phyloP scores from a whole-genome alignment of 2,329 filamentous ascomycete species.

The Zelopaecilomyces penicillatus region DNA sequence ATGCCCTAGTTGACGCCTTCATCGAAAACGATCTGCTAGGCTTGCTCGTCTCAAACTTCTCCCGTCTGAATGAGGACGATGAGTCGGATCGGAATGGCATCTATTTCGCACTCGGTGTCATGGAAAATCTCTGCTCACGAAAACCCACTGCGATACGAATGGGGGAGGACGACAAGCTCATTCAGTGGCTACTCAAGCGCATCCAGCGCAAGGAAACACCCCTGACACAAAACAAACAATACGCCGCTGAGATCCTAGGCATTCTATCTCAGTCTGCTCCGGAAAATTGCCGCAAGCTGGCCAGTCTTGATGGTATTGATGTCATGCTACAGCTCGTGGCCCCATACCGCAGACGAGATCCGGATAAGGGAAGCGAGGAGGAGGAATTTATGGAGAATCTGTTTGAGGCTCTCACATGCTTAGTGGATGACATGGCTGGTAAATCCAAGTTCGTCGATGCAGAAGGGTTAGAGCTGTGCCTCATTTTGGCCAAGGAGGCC shows the following conservation, averaged over 20 bases:
- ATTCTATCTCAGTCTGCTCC: constrained; percentile 74
- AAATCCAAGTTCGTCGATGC: constrained; percentile 79
- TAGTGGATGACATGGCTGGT: constrained; percentile 66
- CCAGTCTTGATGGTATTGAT: constrained; percentile 64
- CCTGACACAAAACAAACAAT: constrained; percentile 88
- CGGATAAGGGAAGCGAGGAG: constrained; percentile 75
- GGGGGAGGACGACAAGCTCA: constrained; percentile 56
- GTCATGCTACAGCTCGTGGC: constrained; percentile 73
- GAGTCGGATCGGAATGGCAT: constrained; percentile 72
- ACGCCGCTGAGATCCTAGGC: constrained; percentile 82
- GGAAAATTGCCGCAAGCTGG: constrained; percentile 55
- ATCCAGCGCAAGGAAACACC: constrained; percentile 60
- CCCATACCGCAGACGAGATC: constrained; percentile 77
- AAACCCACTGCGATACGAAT: constrained; percentile 61
- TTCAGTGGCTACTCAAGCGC: constrained; percentile 71
- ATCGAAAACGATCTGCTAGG: constrained; percentile 64
- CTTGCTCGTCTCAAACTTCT: constrained; percentile 68
- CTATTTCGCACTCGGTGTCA: constrained; percentile 72
- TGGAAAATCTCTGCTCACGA: constrained; percentile 80
- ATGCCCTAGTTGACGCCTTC: constrained; percentile 59
- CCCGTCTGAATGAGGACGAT: constrained; percentile 66
- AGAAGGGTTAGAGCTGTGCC: constrained; percentile 82
- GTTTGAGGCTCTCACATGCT: constrained; percentile 76
- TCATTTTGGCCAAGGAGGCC: constrained; percentile 87
- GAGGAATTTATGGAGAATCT: constrained; percentile 93